Evolutionary conservation across 768 basidiomycete genomes (phyloP), one percentile per base, ranked within the genome.

Genomic region (Tremella mesenterica): DNA sequence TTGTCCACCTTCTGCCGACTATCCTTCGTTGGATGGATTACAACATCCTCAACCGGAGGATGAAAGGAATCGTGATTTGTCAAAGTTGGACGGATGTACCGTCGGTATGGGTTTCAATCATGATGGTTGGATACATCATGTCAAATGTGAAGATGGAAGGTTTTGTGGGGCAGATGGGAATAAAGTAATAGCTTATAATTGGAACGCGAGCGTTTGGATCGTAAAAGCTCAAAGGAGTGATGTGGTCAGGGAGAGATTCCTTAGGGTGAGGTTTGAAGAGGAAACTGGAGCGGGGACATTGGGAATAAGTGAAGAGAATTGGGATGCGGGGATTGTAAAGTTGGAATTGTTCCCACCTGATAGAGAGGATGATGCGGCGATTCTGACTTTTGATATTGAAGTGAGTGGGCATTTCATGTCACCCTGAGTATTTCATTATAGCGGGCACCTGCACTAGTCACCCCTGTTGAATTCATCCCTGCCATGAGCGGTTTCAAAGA

Each of bases 91-190:
- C 26, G 64, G 65, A 30, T 74, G 72, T 46, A 60, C 59, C 8
- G 68, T 71, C 28, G 62, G 67, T 39, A 52, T 74, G 33, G 66
- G 51, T 1, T 63, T 72, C 33, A 61, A 71, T 44, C 56, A 69
- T 48, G 56, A 67, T 3, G 68, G 63, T n/a, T 63, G 53, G 47
- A 27, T 72, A 23, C 60, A 66, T 27, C 60, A 67, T 36, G 45
- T 71, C 38, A 69, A 66, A 44, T 68, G 67, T 41, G 61, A 56
- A 36, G 60, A 62, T 33, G 63, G 59, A 7, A 54, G 47, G 30
- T 53, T 56, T 31, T 65, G 62, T 41, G 53, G 29, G 28, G 57
- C 59, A 16, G 60, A 67, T 49, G 57, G 54, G 16, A 51, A 60
- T 14, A 58, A 62, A n/a, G 60, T 67, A 2, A 33, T 53, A 30